Conservation (phyloP, 306 rosid genomes). For the Gleditsia sinensis region DNA sequence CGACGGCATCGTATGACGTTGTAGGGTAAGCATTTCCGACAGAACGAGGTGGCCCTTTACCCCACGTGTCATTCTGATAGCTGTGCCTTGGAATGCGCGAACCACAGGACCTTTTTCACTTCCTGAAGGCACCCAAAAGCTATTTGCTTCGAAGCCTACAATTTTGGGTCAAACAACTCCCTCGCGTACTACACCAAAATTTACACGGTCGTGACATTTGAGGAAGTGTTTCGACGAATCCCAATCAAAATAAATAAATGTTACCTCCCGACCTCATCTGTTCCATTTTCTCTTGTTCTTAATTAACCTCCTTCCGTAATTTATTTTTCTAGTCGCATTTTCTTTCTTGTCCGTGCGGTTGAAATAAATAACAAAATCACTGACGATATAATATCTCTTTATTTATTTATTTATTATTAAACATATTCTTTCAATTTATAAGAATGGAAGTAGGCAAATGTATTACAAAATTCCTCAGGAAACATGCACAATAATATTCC, state of each 20-base stretch:
- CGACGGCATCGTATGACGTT: slow-evolving; percentile 41
- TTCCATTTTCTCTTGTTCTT: too few species aligned
- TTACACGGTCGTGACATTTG: neutral
- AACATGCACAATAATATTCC: slow-evolving; percentile 18
- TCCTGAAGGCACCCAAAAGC: too few species aligned
- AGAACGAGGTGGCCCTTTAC: slow-evolving; percentile 43
- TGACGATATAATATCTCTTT: too few species aligned
- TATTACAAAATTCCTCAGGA: slow-evolving; percentile 8
- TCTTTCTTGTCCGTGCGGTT: neutral
- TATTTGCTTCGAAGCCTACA: neutral
- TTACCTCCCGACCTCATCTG: too few species aligned
- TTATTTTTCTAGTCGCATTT: neutral
- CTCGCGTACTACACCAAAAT: neutral
- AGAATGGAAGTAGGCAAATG: too few species aligned
- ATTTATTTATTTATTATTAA: too few species aligned
- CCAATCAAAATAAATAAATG: neutral
- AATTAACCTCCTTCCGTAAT: too few species aligned
- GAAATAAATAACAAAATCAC: slow-evolving; percentile 6
- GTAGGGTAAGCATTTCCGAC: slow-evolving; percentile 56
- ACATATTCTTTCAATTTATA: too few species aligned
- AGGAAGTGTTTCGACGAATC: neutral
- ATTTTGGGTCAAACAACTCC: slow-evolving; percentile 35
- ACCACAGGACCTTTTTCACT: slow-evolving; percentile 35
- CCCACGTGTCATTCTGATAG: slow-evolving; percentile 57
- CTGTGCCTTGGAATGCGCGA: slow-evolving; percentile 29